Base-by-base conservation (phyloP, 805 yeast genomes). In the Dipodascus albidus region DNA sequence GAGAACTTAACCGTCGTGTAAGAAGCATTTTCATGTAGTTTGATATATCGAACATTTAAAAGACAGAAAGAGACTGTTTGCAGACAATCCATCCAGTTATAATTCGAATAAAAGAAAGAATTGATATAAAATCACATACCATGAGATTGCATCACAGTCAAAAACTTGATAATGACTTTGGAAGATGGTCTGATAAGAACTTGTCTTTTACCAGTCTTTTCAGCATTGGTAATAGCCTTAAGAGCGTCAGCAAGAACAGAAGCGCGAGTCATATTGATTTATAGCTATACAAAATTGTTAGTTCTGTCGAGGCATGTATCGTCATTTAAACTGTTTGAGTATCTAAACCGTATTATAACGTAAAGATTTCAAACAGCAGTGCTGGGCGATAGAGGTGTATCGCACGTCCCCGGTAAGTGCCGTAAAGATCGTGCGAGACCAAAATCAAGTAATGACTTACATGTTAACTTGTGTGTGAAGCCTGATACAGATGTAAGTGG, bases 191-290 rank as follows among this genome's bases (percentile, higher is more conserved):
- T 87, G 79, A 90, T 85, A 74, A 90, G 78, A 70, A 90, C 97
- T 81, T 90, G 97, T 80, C 97, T 87, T 83, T 90, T 90, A 78
- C 97, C 97, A 78, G 96, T 84, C 80, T 89, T 90, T 80, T 90
- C 96, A 78, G 97, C 97, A 78, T 90, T 90, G 93, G 89, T 88
- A 78, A 90, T 90, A 70, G 96, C 84, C 79, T 90, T 90, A 70
- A 90, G 85, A 73, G 97, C 97, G 80, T 90, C 97, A 73, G 96
- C 96, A 76, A 90, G 86, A 76, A 87, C 97, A 69, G 97, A 90
- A 66, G 96, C 82, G 81, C 97, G 90, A 75, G 96, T 87, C 97
- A 90, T 89, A 73, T 51, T 51, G 44, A 49, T 71, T 80, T n/a
- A 38, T 19, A 11, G n/a, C 44, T 38, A 14, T 38, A 38, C 20